These are phyloP conservation scores for Inga oerstediana DNA, from an alignment of 306 rosid species.

Conservation along the genomic window DNA sequence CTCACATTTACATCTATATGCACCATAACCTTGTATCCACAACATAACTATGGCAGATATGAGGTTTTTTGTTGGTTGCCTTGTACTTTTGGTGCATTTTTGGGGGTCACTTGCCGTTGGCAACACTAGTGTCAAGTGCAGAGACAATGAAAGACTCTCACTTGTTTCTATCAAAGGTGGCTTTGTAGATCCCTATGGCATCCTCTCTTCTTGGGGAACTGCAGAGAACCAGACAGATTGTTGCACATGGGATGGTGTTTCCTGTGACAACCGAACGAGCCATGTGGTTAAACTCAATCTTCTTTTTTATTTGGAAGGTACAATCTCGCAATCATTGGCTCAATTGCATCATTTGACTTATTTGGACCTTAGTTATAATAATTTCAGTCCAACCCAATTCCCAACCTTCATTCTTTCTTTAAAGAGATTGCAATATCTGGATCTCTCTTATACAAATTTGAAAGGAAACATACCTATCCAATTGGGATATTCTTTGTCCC, in stretches of 20 bases:
- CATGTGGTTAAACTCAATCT: neutral
- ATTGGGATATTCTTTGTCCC: neutral
- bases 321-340: neutral
- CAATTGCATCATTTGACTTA: neutral
- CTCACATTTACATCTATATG: neutral
- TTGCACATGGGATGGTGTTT: neutral
- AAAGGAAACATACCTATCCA: neutral
- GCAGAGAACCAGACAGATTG: neutral
- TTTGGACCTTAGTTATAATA: neutral
- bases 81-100: neutral
- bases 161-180: neutral
- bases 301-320: neutral
- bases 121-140: neutral
- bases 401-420: neutral
- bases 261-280: neutral
- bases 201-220: neutral
- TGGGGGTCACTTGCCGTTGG: too few species aligned
- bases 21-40: too few species aligned
- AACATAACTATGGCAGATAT: neutral
- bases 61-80: neutral
- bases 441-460: neutral
- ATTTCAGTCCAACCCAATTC: neutral
- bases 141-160: neutral
- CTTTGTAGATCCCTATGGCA: neutral
- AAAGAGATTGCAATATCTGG: neutral